Conservation (phyloP, 202 grass and related monocot species). For the Brachypodium distachyon region DNA sequence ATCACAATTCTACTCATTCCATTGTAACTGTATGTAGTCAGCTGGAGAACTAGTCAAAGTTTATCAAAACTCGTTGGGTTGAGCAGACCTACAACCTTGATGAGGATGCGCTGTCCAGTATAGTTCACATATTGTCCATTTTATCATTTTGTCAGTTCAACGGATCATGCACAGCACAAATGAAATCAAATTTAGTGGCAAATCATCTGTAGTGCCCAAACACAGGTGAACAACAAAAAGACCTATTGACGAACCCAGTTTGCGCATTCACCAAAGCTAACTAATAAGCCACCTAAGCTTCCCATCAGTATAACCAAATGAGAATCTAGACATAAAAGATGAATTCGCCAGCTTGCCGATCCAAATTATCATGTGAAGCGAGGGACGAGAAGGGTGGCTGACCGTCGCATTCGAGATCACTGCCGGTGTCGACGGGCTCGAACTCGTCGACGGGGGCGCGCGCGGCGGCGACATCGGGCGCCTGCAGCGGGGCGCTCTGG, state of each 20-base stretch:
- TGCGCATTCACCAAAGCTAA: neutral
- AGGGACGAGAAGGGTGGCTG: neutral
- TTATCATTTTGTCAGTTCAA: neutral
- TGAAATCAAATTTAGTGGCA: neutral
- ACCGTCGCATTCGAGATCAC: conserved; percentile 77
- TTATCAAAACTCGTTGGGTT: neutral
- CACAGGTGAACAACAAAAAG: neutral
- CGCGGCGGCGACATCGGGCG: conserved; percentile 27
- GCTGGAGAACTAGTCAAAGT: neutral
- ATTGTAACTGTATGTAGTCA: neutral
- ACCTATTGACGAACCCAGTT: neutral
- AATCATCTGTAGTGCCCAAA: neutral
- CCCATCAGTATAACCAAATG: neutral
- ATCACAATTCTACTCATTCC: neutral
- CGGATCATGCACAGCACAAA: neutral
- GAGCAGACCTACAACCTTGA: neutral
- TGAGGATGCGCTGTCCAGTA: neutral
- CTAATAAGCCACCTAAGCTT: neutral
- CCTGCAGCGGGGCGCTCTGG: conserved; percentile 52
- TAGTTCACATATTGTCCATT: neutral
- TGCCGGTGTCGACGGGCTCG: conserved; percentile 53
- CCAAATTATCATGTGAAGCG: neutral
- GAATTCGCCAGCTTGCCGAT: neutral
- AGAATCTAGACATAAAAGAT: neutral
- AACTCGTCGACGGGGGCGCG: conserved; percentile 42